These are phyloP conservation scores for Botryococcus braunii DNA, from an alignment of 163 green algal genomes.

Conservation along the genomic window DNA sequence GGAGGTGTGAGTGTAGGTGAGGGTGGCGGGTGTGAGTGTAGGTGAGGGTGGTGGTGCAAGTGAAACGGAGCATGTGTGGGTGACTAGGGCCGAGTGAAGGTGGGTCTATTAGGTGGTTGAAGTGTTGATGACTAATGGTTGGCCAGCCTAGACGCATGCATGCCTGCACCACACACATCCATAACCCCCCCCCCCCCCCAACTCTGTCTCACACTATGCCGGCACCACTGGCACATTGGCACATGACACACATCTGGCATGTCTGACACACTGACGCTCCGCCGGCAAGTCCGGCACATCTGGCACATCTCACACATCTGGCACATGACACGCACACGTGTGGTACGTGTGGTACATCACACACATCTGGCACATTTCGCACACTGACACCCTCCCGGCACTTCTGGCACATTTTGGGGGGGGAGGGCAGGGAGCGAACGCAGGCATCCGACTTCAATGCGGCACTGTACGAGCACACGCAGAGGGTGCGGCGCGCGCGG, in stretches of 20 bases:
- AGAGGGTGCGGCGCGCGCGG: conserved; percentile 52
- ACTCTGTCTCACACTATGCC: too few species aligned
- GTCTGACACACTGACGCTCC: neutral
- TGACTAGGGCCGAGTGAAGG: too few species aligned
- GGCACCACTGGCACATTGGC: too few species aligned
- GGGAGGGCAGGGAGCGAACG: conserved; percentile 40
- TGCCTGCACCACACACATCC: too few species aligned
- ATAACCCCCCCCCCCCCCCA: too few species aligned
- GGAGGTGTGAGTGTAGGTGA: too few species aligned
- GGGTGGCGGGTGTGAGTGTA: too few species aligned
- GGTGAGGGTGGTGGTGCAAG: too few species aligned
- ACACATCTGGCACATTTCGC: neutral
- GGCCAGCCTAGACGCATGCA: too few species aligned
- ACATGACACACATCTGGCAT: neutral
- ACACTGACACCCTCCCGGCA: neutral
- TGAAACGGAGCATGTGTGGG: too few species aligned
- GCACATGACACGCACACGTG: neutral
- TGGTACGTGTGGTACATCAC: neutral
- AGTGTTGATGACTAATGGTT: too few species aligned
- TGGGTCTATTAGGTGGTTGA: too few species aligned
- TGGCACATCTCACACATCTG: neutral
- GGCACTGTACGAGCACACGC: conserved; percentile 60
- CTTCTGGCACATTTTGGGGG: neutral
- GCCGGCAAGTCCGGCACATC: neutral
- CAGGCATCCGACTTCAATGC: conserved; percentile 65